Conservation (phyloP, 192 early-diverging fungal species). For the Coemansia sp. region DNA sequence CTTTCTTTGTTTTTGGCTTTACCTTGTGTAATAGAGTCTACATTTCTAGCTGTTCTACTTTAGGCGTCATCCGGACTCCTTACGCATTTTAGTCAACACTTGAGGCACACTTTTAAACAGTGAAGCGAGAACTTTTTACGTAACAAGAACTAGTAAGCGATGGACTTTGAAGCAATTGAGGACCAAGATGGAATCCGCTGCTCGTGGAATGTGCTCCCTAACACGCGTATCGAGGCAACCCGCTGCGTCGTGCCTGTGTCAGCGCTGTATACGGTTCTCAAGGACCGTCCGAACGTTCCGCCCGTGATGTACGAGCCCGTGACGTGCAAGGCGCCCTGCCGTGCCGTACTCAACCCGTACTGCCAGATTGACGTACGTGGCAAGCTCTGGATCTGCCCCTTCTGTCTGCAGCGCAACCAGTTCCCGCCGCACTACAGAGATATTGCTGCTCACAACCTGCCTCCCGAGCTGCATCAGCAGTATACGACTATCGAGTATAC, state of each 20-base stretch:
- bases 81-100: too few species aligned
- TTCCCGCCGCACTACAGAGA: slow-evolving; percentile 98
- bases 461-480: slow-evolving; percentile 85
- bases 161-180: slow-evolving; percentile 87
- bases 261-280: slow-evolving; percentile 89
- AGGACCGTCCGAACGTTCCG: slow-evolving; percentile 81
- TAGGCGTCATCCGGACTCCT: too few species aligned
- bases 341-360: slow-evolving; percentile 96
- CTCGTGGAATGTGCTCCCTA: slow-evolving; percentile 98
- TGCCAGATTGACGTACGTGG: slow-evolving; percentile 96
- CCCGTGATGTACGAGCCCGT: slow-evolving; percentile 97
- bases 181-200: slow-evolving; percentile 94
- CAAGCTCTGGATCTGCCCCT: slow-evolving; percentile 98
- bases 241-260: slow-evolving; percentile 92
- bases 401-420: slow-evolving; percentile 94
- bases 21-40: too few species aligned
- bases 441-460: slow-evolving; percentile 87
- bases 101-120: background rate
- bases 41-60: background rate
- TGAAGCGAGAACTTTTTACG: background rate
- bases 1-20: too few species aligned
- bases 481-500: slow-evolving; percentile 98
- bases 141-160: slow-evolving; percentile 18
- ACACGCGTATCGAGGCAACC: slow-evolving; percentile 90
- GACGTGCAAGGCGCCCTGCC: slow-evolving; percentile 91